These are phyloP conservation scores for Yamadazyma scolyti DNA, from an alignment of 805 yeast genomes.

Conservation along the genomic window DNA sequence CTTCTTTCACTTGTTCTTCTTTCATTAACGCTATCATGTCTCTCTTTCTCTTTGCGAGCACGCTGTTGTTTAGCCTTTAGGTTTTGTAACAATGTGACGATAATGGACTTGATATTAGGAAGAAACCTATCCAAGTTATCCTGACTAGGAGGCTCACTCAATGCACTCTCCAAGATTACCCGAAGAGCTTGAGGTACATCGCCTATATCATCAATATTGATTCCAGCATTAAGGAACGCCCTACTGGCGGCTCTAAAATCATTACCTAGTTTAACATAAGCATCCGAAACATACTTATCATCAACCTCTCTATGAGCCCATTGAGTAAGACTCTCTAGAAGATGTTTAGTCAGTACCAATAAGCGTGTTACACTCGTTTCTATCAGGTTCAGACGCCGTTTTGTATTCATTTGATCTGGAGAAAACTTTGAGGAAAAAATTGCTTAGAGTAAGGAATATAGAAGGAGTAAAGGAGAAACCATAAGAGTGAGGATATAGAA, in stretches of 20 bases:
- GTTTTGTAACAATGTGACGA: slow-evolving; percentile 73
- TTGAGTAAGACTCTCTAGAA: slow-evolving; percentile 78
- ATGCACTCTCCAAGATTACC: slow-evolving; percentile 76
- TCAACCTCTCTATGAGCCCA: slow-evolving; percentile 85
- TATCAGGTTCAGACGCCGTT: too few relatives aligned
- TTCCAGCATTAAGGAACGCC: slow-evolving; percentile 74
- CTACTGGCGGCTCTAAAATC: slow-evolving; percentile 85
- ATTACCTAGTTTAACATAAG: slow-evolving; percentile 88
- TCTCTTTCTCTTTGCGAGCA: too few relatives aligned
- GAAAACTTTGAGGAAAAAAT: too few relatives aligned
- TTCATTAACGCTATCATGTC: too few relatives aligned
- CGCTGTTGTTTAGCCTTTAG: slow-evolving; percentile 74
- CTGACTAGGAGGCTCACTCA: slow-evolving; percentile 81
- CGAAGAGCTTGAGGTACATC: slow-evolving; percentile 86
- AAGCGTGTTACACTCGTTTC: slow-evolving; percentile 78
- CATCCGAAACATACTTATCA: slow-evolving; percentile 83
- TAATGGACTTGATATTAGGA: slow-evolving; percentile 82
- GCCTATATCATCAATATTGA: slow-evolving; percentile 78
- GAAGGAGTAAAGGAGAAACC: too few relatives aligned
- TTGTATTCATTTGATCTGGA: too few relatives aligned
- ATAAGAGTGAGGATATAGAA: too few relatives aligned
- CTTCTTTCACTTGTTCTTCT: too few relatives aligned
- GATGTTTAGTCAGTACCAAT: slow-evolving; percentile 82
- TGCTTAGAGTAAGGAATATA: too few relatives aligned
- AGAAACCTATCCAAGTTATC: slow-evolving; percentile 73